Evolutionary conservation across 2,329 filamentous ascomycete genomes (phyloP).

Genomic region (Aspergillus texensis): DNA sequence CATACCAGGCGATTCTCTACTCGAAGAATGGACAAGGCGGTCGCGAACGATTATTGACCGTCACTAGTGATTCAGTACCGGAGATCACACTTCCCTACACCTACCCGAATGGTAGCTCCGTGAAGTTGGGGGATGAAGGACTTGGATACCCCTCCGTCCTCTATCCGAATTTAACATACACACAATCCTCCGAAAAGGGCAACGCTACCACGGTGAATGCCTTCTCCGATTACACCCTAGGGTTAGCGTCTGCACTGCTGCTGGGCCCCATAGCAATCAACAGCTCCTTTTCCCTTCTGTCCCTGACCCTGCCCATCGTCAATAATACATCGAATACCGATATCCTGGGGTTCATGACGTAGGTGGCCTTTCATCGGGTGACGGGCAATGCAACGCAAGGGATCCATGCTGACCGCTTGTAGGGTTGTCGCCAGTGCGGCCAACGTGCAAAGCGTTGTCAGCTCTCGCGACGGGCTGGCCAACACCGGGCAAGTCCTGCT

Average conservation of each 20-base stretch:
- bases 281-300: conserved; percentile 72
- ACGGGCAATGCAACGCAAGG: not conserved
- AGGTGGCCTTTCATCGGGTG: conserved; percentile 32
- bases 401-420: not conserved
- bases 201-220: conserved; percentile 32
- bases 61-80: conserved; percentile 57
- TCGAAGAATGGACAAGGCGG: conserved; percentile 66
- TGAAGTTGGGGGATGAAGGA: conserved; percentile 63
- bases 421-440: conserved; percentile 56
- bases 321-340: conserved; percentile 64
- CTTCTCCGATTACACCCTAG: conserved; percentile 42
- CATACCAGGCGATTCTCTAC: conserved; percentile 73
- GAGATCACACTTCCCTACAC: conserved; percentile 61
- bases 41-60: conserved; percentile 62
- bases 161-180: conserved; percentile 78
- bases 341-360: conserved; percentile 80
- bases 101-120: conserved; percentile 58
- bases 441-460: conserved; percentile 49
- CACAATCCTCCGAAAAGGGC: conserved; percentile 25
- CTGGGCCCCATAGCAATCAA: conserved; percentile 77
- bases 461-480: conserved; percentile 52
- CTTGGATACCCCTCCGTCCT: conserved; percentile 72
- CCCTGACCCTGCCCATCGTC: conserved; percentile 77
- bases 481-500: conserved; percentile 70
- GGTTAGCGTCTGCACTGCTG: conserved; percentile 62